These are phyloP conservation scores for Cordyceps fumosorosea DNA, from an alignment of 2,329 filamentous ascomycete genomes.

Conservation along the genomic window DNA sequence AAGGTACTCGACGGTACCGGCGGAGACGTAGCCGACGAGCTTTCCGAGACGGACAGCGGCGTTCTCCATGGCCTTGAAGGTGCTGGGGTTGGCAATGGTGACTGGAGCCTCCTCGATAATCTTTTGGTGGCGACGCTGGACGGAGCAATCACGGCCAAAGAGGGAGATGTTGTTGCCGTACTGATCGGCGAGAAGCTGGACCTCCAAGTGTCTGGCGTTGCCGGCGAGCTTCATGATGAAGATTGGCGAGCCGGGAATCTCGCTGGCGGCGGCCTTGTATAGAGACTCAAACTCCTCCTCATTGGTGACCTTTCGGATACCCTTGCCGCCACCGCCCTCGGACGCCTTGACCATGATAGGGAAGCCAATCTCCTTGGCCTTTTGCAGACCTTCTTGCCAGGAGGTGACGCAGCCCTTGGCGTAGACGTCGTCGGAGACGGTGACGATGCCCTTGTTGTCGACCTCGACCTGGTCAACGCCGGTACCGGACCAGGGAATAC, in stretches of 20 bases:
- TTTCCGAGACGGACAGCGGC: constrained; percentile 89
- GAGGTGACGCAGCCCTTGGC: constrained; percentile 84
- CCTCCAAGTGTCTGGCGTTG: constrained; percentile 93
- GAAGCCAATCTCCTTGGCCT: constrained; percentile 88
- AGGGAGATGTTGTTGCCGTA: constrained; percentile 99
- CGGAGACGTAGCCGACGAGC: constrained; percentile 96
- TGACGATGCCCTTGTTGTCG: constrained; percentile 81
- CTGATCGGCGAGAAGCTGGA: constrained; percentile 94
- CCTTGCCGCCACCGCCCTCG: constrained; percentile 97
- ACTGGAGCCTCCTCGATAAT: constrained; percentile 99
- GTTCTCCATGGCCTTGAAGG: constrained; percentile 94
- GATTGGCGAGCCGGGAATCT: constrained; percentile 97
- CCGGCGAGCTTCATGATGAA: constrained; percentile 99
- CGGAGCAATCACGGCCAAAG: constrained; percentile 97
- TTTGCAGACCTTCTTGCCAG: constrained; percentile 81
- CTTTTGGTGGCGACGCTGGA: constrained; percentile 97
- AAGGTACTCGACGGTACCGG: constrained; percentile 96
- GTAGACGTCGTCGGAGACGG: constrained; percentile 80
- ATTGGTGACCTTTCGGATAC: constrained; percentile 87
- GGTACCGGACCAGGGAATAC: constrained; percentile 98
- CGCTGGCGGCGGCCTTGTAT: constrained; percentile 93
- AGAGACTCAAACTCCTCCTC: constrained; percentile 80
- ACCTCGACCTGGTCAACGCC: constrained; percentile 77
- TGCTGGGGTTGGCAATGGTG: constrained; percentile 82
- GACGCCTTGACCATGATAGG: constrained; percentile 99